phyloP scores from a whole-genome alignment of 2,329 filamentous ascomycete genomes.

The Pseudogymnoascus sp. region DNA sequence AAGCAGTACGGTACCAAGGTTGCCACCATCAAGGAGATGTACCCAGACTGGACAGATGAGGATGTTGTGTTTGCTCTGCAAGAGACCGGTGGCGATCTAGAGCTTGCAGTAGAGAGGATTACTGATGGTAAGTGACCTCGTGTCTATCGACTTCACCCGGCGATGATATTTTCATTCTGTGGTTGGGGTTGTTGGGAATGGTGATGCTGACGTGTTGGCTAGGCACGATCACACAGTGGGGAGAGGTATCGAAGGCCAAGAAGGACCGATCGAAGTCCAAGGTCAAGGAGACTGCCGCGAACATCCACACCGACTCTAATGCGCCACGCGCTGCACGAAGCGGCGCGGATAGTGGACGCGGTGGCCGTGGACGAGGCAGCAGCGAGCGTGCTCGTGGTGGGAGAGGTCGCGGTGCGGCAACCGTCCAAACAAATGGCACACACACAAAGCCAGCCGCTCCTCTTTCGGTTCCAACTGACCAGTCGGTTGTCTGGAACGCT shows the following conservation, averaged over 20 bases:
- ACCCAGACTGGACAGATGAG: constrained; percentile 90
- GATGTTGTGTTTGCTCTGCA: constrained; percentile 89
- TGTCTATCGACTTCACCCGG: constrained; percentile 8
- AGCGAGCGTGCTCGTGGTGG: constrained; percentile 53
- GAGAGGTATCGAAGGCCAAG: constrained; percentile 72
- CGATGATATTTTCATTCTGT: not conserved
- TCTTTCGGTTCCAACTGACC: constrained; percentile 60
- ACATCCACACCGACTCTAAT: constrained; percentile 44
- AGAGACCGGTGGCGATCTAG: constrained; percentile 75
- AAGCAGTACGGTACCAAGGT: constrained; percentile 78
- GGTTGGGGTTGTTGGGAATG: not conserved
- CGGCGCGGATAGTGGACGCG: constrained; percentile 51
- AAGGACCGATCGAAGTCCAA: constrained; percentile 68
- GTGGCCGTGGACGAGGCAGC: constrained; percentile 50
- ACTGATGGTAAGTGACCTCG: constrained; percentile 55
- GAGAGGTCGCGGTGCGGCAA: constrained; percentile 55
- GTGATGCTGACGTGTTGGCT: constrained; percentile 12
- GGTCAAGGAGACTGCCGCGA: constrained; percentile 47
- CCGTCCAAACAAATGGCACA: constrained; percentile 53
- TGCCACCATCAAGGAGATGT: constrained; percentile 79
- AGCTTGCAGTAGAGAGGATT: constrained; percentile 68
- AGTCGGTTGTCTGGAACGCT: constrained; percentile 56
- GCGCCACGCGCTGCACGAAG: constrained; percentile 50
- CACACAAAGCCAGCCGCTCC: constrained; percentile 47
- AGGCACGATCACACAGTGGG: constrained; percentile 78